Evolutionary conservation across 768 basidiomycete genomes (phyloP).

Genomic region (Lentinula sp.): DNA sequence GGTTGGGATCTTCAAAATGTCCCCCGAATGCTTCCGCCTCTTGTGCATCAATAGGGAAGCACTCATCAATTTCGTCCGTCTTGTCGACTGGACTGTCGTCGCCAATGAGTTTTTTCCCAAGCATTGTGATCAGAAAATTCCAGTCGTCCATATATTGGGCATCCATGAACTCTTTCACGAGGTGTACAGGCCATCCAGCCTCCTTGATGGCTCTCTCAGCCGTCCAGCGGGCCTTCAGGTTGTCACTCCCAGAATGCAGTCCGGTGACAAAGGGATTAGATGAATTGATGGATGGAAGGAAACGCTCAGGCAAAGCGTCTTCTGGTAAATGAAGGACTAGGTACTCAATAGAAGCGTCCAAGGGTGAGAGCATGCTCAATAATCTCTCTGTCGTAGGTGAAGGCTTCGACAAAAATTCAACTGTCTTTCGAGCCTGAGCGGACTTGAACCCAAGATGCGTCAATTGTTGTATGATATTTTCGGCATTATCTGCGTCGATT

Average conservation of each 20-base stretch:
- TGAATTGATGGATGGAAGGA: conserved; percentile 58
- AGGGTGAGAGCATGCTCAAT: conserved; percentile 47
- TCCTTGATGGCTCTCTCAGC: conserved; percentile 77
- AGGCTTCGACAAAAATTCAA: conserved; percentile 50
- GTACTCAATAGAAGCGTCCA: conserved; percentile 82
- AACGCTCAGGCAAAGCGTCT: conserved; percentile 75
- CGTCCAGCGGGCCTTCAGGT: conserved; percentile 71
- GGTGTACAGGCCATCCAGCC: conserved; percentile 74
- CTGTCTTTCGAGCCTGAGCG: conserved; percentile 43
- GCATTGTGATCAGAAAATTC: conserved; percentile 46
- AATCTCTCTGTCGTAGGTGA: conserved; percentile 60
- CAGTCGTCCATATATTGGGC: conserved; percentile 39
- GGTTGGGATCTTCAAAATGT: conserved; percentile 34
- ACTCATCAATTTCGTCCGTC: conserved; percentile 12
- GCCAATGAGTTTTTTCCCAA: conserved; percentile 53
- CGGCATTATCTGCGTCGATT: conserved; percentile 36
- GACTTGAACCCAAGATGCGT: conserved; percentile 60
- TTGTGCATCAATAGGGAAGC: conserved; percentile 27
- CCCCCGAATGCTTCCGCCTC: conserved; percentile 56
- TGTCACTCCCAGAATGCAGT: conserved; percentile 53
- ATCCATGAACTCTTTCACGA: conserved; percentile 52
- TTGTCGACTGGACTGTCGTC: conserved; percentile 9
- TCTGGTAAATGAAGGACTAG: conserved; percentile 80
- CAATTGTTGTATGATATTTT: conserved; percentile 49
- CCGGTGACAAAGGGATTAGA: conserved; percentile 67